Evolutionary conservation across 768 basidiomycete species (phyloP), one percentile per base, ranked within the genome.

Genomic region (Pleurotus eryngii): DNA sequence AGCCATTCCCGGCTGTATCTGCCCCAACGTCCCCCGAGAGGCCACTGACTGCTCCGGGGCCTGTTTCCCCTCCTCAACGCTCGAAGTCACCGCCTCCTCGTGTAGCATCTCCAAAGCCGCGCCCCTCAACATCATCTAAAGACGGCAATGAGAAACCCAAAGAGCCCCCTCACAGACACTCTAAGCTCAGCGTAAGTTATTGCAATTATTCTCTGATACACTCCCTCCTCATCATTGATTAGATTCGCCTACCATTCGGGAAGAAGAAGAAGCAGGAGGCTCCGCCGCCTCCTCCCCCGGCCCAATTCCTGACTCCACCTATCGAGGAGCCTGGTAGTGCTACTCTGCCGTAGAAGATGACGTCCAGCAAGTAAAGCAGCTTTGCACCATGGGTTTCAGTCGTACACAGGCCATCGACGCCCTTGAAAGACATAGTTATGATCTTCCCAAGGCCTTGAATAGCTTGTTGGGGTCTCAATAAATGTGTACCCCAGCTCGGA

Each of bases 301-400:
- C 69, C 43, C 75, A 67, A 56, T 70, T 70, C 26, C 72, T 78
- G 3, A 70, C 74, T 5, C 72, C 77, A 43, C 77, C 81, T 20
- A 68, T 73, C 24, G 81, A 83, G 59, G 79, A 82, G 60, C 68
- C 73, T 0, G 60, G 67, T 27, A 66, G 77, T 39, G 59, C 63
- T 8, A 81, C 85, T 2, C 83, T 1, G 80, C 80, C 11, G 75
- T 77, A 11, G 86, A 85, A 26, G 89, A 89, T 60, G 90, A 94
- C 57, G 84, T 86, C 11, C 85, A 86, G 60, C 74, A 86, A 1
- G 89, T 95, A 18, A 90, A 86, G 65, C 86, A 89, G 66, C 75
- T 98, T 40, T 85, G 85, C 47, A 81, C 80, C 17, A 97, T 98
- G 95, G 96, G 96, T 22, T 98, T 98, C 76, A 86, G 81, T 60